Conservation (phyloP, 2,329 filamentous ascomycete genomes). For the Colletotrichum chlorophyti region DNA sequence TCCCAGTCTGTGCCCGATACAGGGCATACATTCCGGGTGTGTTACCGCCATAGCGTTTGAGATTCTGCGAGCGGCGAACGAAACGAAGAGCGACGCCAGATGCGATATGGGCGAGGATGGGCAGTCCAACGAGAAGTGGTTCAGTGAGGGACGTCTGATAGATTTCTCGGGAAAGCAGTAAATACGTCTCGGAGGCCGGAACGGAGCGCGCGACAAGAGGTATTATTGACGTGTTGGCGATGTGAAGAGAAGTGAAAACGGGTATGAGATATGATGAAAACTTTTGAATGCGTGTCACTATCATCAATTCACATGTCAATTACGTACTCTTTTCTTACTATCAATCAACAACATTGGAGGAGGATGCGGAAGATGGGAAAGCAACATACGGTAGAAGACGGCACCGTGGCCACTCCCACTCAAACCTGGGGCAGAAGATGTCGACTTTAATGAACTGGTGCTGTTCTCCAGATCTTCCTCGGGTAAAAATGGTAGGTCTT, state of each 20-base stretch:
- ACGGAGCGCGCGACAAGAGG: constrained; percentile 78
- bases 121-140: constrained; percentile 78
- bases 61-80: constrained; percentile 74
- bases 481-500: constrained; percentile 49
- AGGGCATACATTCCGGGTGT: constrained; percentile 57
- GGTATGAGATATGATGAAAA: constrained; percentile 89
- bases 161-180: constrained; percentile 88
- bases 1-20: constrained; percentile 39
- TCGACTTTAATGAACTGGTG: constrained; percentile 44
- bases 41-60: constrained; percentile 77
- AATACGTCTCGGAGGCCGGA: constrained; percentile 78
- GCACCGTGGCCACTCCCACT: constrained; percentile 70
- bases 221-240: constrained; percentile 82
- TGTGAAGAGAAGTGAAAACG: constrained; percentile 77
- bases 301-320: neutral
- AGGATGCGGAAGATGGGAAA: neutral
- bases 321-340: constrained; percentile 32
- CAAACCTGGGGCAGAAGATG: constrained; percentile 59
- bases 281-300: constrained; percentile 79
- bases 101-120: constrained; percentile 76
- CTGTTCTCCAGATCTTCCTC: constrained; percentile 43
- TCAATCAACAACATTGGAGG: constrained; percentile 5
- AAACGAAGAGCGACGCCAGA: constrained; percentile 81
- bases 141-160: constrained; percentile 87
- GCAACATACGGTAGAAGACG: constrained; percentile 74